Evolutionary conservation across 2,329 filamentous ascomycete genomes (phyloP), one percentile per base, ranked within the genome.

Genomic region (Sodiomyces alkalinus): DNA sequence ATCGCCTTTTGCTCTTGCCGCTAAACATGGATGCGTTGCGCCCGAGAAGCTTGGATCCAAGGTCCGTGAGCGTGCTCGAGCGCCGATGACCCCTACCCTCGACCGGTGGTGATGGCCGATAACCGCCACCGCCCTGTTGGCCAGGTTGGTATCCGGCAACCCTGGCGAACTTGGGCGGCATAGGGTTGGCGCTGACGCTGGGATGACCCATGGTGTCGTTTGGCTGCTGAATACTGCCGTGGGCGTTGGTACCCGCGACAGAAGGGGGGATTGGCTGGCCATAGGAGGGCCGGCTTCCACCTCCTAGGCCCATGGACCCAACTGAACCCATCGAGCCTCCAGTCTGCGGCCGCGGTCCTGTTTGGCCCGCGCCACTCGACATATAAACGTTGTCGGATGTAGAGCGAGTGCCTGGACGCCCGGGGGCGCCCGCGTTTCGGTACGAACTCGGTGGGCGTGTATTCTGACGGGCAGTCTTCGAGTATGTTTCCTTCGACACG

Each of bases 171-270:
- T 74, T 77, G 43, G 57, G 52, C 32, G 62, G 68, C 39, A 64
- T 64, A n/a, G 23, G 15, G n/a, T n/a, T n/a, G 23, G 23, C 23
- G 44, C 53, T 70, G 33, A 77, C 46, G 62, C 78, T 58, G 48
- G 72, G 46, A 52, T 76, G 56, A 58, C 74, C 48, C 27, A 77
- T 67, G 10, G 75, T 68, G 29, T 70, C 63, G 38, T 70, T 72
- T 44, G 80, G 80, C 48, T 93, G 87, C 39, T 90, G 80, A 43
- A 96, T 83, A 37, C 80, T 80, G 37, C 85, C 87, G 49, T 93
- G 80, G 4, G 71, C 85, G 51, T 90, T 93, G 29, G 85, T 90
- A 41, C 80, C 77, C 27, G 85, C 85, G 34, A 94, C 76, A 26
- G 83, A 74, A 17, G 90, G 86, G 31, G 83, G 82, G 25, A 76